Percentiles rank a stretch among this genome's conserved stretches.
Conservation (phyloP, 108 stramenopile species). For the Cyclotella distinguenda region DNA sequence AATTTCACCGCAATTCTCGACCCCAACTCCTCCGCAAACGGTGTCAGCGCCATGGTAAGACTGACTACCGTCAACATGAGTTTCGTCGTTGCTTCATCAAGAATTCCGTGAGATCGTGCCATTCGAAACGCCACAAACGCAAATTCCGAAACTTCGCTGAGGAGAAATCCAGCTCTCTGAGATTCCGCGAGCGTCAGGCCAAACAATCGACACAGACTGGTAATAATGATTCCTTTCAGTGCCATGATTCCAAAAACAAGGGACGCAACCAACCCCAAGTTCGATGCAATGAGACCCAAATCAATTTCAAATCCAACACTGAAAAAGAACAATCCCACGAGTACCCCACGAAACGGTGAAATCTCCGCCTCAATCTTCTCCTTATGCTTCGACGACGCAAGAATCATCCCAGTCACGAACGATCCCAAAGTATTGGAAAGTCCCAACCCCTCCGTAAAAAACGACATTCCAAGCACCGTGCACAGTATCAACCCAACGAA, state of each 20-base stretch:
- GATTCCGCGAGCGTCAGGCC: constrained; percentile 69
- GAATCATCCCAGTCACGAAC: constrained; percentile 89
- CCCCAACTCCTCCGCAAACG: constrained; percentile 72
- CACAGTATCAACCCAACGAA: constrained; percentile 84
- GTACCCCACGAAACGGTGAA: constrained; percentile 81
- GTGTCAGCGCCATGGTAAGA: constrained; percentile 93
- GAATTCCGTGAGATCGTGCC: constrained; percentile 82
- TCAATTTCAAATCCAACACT: constrained; percentile 95
- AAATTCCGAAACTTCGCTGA: constrained; percentile 92
- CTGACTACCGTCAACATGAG: constrained; percentile 88
- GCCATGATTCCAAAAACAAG: constrained; percentile 76
- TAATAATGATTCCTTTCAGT: constrained; percentile 76
- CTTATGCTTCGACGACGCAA: constrained; percentile 80
- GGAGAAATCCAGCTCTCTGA: constrained; percentile 80
- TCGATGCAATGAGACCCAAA: constrained; percentile 66
- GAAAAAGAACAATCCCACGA: constrained; percentile 95
- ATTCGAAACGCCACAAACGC: constrained; percentile 93
- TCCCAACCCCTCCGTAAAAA: constrained; percentile 89
- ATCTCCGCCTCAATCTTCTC: constrained; percentile 88
- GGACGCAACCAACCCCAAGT: constrained; percentile 58
- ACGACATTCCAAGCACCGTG: constrained; percentile 88
- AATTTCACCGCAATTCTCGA: constrained; percentile 27
- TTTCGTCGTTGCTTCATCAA: constrained; percentile 70
- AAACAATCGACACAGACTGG: constrained; percentile 55
- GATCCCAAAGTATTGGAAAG: constrained; percentile 93